Evolutionary conservation across 177 flowering plant species (phyloP).

Genomic region (Telopea speciosissima): DNA sequence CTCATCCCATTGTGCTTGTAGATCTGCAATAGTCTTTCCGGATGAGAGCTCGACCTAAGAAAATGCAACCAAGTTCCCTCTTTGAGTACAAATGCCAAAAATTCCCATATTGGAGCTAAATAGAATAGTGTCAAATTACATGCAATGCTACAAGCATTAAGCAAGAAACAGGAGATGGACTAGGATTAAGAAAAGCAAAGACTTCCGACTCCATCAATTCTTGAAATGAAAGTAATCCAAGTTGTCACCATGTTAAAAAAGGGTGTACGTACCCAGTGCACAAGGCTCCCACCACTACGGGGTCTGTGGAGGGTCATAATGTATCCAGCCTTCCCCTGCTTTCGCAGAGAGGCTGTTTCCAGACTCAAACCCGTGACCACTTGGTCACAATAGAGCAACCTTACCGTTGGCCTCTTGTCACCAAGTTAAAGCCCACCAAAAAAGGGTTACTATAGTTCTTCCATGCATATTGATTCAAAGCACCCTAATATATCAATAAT

Average conservation of each 20-base stretch:
- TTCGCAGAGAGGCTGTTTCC: too few relatives aligned
- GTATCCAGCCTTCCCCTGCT: too few relatives aligned
- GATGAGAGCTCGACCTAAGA: conserved; percentile 63
- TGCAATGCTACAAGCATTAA: not conserved
- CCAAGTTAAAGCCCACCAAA: too few relatives aligned
- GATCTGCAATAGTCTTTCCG: conserved; percentile 41
- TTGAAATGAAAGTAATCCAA: not conserved
- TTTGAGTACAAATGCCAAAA: not conserved
- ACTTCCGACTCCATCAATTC: not conserved
- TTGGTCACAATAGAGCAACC: too few relatives aligned
- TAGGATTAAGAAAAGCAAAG: not conserved
- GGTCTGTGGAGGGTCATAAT: too few relatives aligned
- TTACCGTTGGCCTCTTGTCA: too few relatives aligned
- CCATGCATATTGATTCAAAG: not conserved
- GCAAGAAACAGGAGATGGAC: too few relatives aligned
- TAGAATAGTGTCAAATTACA: not conserved
- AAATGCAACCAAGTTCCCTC: conserved; percentile 3
- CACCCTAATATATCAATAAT: not conserved
- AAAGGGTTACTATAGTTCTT: not conserved
- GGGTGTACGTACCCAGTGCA: too few relatives aligned
- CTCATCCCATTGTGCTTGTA: conserved; percentile 48
- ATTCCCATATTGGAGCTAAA: not conserved
- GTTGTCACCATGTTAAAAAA: not conserved
- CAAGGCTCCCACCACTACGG: too few relatives aligned
- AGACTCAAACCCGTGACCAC: too few relatives aligned